phyloP scores from a whole-genome alignment of 768 basidiomycete genomes.

The Xerocomus brunneocitrinus region DNA sequence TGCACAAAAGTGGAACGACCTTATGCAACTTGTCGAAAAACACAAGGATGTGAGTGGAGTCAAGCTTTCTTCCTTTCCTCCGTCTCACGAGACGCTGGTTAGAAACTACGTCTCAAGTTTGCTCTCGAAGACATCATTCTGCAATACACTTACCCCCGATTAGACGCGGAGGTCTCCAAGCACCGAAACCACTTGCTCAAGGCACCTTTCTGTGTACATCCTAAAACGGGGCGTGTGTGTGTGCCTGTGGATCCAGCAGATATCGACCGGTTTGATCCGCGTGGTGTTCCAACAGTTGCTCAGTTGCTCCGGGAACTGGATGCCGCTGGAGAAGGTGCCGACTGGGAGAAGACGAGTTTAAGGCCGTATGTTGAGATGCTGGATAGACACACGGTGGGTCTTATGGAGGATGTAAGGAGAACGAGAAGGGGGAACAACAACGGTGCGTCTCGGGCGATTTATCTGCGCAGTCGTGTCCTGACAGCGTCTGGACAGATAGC shows the following conservation, averaged over 20 bases:
- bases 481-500: constrained; percentile 13
- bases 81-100: background rate
- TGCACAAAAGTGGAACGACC: constrained; percentile 67
- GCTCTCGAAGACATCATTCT: constrained; percentile 86
- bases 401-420: constrained; percentile 30
- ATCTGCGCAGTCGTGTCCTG: background rate
- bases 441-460: constrained; percentile 8
- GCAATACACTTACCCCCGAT: constrained; percentile 92
- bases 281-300: constrained; percentile 77
- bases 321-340: constrained; percentile 48
- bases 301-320: constrained; percentile 83
- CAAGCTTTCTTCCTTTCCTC: background rate
- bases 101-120: constrained; percentile 30
- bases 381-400: constrained; percentile 56
- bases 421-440: constrained; percentile 16
- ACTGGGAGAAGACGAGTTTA: constrained; percentile 85
- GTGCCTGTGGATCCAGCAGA: constrained; percentile 79
- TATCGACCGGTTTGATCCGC: constrained; percentile 82
- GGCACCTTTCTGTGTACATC: constrained; percentile 95
- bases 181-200: constrained; percentile 97
- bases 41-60: constrained; percentile 31
- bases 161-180: constrained; percentile 97
- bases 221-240: constrained; percentile 92
- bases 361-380: constrained; percentile 88
- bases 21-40: constrained; percentile 40